Conservation (phyloP, 2,329 filamentous ascomycete species). For the Aureobasidium pullulans region DNA sequence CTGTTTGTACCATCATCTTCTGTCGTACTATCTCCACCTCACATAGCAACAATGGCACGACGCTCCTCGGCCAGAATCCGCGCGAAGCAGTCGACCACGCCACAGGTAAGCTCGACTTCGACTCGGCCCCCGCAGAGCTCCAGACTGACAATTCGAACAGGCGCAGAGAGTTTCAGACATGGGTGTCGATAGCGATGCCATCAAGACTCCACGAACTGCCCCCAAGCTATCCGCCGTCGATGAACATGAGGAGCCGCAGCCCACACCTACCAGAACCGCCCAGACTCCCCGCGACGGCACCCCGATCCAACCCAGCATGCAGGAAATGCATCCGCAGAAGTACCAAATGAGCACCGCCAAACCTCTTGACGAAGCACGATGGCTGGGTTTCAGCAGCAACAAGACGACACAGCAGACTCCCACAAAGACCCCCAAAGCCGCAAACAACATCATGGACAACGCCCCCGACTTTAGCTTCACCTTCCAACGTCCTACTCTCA, state of each 20-base stretch:
- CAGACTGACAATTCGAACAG: not conserved
- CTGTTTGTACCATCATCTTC: not conserved
- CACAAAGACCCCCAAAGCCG: conserved; percentile 40
- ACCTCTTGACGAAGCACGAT: conserved; percentile 68
- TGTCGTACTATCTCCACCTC: not conserved
- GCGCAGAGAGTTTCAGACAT: conserved; percentile 27
- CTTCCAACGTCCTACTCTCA: conserved; percentile 47
- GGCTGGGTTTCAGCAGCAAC: conserved; percentile 75
- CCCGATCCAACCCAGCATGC: conserved; percentile 60
- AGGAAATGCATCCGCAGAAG: conserved; percentile 89
- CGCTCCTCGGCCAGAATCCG: conserved; percentile 28
- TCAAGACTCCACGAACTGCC: conserved; percentile 25
- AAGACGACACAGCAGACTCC: conserved; percentile 58
- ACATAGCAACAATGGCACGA: conserved; percentile 23
- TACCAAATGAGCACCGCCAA: conserved; percentile 67
- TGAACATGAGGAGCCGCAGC: conserved; percentile 37
- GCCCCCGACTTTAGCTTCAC: conserved; percentile 61
- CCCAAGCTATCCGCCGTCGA: conserved; percentile 38
- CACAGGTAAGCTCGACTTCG: conserved; percentile 16
- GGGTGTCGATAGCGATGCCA: conserved; percentile 23
- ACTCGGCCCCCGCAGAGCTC: not conserved
- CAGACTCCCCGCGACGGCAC: conserved; percentile 55
- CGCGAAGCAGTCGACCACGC: conserved; percentile 22
- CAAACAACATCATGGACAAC: conserved; percentile 27
- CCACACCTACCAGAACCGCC: conserved; percentile 20